Conservation (phyloP, 768 basidiomycete species). For the Trametes punicea region DNA sequence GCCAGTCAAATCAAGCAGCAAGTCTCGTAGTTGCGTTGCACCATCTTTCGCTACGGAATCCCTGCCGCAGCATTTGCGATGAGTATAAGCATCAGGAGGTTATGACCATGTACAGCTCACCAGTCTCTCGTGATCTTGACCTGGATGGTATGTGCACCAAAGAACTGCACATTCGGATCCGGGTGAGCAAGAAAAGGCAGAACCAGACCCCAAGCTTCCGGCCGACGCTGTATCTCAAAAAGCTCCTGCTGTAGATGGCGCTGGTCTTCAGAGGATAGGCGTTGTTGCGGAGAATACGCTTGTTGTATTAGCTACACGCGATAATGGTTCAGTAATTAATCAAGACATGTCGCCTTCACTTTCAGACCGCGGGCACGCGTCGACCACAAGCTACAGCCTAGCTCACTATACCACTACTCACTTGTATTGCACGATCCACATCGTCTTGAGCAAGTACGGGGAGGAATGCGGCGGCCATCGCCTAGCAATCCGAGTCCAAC, state of each 20-base stretch:
- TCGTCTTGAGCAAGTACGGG: slow-evolving; percentile 51
- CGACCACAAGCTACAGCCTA: not conserved
- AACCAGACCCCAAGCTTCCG: slow-evolving; percentile 82
- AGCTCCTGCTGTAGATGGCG: slow-evolving; percentile 67
- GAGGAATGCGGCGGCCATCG: slow-evolving; percentile 37
- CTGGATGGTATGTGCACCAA: slow-evolving; percentile 90
- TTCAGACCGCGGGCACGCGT: not conserved
- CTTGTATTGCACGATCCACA: slow-evolving; percentile 57
- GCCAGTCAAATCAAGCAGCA: slow-evolving; percentile 68
- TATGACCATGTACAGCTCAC: slow-evolving; percentile 39
- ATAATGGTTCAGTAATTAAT: not conserved
- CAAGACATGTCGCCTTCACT: not conserved
- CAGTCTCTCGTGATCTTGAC: slow-evolving; percentile 94
- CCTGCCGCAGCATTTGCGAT: slow-evolving; percentile 41
- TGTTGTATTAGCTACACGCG: slow-evolving; percentile 60
- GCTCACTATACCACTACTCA: slow-evolving; percentile 32
- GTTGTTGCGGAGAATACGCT: slow-evolving; percentile 54
- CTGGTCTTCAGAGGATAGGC: slow-evolving; percentile 54
- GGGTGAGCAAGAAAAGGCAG: slow-evolving; percentile 68
- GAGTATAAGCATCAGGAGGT: not conserved
- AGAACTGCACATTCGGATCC: slow-evolving; percentile 88
- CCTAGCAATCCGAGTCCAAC: too few species aligned
- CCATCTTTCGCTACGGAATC: slow-evolving; percentile 67
- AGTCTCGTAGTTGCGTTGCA: slow-evolving; percentile 53
- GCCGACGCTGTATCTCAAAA: slow-evolving; percentile 71